phyloP scores from a whole-genome alignment of 2,329 filamentous ascomycete species.

The Nothophoma quercina region DNA sequence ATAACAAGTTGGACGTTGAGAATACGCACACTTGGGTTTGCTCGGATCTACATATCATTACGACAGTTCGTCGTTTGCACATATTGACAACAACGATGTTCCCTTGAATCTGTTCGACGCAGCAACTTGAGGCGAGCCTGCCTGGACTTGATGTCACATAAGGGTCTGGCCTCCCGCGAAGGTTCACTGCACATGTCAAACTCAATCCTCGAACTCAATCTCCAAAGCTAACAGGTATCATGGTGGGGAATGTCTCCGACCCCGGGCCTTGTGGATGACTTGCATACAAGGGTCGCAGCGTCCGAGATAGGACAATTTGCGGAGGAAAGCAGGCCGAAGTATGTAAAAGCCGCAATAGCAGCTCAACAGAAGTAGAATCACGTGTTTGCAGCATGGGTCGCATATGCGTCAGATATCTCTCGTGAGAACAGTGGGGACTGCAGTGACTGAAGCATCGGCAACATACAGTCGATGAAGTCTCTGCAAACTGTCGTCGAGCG shows the following conservation, averaged over 20 bases:
- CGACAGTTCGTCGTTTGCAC: no score
- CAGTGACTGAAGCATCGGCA: conserved; percentile 16
- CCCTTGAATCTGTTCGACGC: background rate
- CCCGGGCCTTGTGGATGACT: conserved; percentile 3
- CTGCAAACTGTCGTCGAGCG: conserved; percentile 14
- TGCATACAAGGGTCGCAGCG: conserved; percentile 10
- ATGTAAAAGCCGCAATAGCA: conserved; percentile 2
- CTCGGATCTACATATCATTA: no score
- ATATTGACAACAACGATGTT: no score
- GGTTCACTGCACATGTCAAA: conserved; percentile 10
- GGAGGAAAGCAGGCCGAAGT: conserved; percentile 11
- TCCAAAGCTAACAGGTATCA: background rate
- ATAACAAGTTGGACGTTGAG: no score
- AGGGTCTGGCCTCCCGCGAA: background rate
- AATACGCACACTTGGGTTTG: no score
- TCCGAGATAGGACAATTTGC: conserved; percentile 11
- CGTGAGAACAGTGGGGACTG: conserved; percentile 8
- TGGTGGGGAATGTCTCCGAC: background rate
- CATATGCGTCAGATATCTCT: background rate
- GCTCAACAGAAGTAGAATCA: conserved; percentile 15
- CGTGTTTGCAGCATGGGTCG: conserved; percentile 4
- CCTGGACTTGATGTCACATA: background rate
- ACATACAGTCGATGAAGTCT: conserved; percentile 13
- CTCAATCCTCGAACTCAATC: conserved; percentile 8
- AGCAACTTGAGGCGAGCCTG: conserved; percentile 1